Percentiles rank a stretch among this genome's conserved stretches.
Evolutionary conservation across 169 alveolate genomes (phyloP).

Genomic region (Besnoitia besnoiti): DNA sequence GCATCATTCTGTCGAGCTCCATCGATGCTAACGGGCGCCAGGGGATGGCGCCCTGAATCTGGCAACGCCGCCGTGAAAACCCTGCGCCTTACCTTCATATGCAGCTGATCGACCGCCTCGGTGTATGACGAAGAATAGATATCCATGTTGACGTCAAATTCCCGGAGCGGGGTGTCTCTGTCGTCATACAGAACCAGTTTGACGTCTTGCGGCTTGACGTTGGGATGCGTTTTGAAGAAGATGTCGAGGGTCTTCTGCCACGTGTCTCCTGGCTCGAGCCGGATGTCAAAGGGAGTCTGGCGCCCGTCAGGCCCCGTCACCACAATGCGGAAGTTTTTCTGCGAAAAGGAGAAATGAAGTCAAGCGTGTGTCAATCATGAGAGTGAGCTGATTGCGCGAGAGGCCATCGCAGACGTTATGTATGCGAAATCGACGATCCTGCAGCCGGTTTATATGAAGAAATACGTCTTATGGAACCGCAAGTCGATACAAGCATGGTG

Average conservation of each 20-base stretch:
- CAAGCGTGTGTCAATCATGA: background rate
- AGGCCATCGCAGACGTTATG: too few relatives aligned
- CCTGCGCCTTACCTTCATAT: background rate
- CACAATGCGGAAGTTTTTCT: conserved; percentile 35
- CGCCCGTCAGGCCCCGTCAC: conserved; percentile 1
- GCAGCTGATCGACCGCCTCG: conserved; percentile 9
- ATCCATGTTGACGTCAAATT: background rate
- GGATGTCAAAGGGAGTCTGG: background rate
- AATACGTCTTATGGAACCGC: too few relatives aligned
- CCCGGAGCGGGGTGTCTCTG: background rate
- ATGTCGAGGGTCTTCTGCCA: background rate
- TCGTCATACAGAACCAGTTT: background rate
- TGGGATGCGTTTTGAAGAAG: background rate
- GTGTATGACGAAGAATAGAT: background rate
- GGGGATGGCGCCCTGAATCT: too few relatives aligned
- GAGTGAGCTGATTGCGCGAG: background rate
- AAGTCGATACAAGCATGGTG: too few relatives aligned
- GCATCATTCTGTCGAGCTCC: too few relatives aligned
- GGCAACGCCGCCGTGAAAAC: too few relatives aligned
- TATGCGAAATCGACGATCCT: too few relatives aligned
- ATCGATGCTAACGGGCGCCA: too few relatives aligned
- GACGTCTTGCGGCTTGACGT: background rate
- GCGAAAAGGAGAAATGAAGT: background rate
- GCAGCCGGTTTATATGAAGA: too few relatives aligned
- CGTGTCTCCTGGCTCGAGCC: conserved; percentile 19